These are phyloP conservation scores for Rhizomucor miehei DNA, from an alignment of 371 early-diverging fungal species.

Conservation along the genomic window DNA sequence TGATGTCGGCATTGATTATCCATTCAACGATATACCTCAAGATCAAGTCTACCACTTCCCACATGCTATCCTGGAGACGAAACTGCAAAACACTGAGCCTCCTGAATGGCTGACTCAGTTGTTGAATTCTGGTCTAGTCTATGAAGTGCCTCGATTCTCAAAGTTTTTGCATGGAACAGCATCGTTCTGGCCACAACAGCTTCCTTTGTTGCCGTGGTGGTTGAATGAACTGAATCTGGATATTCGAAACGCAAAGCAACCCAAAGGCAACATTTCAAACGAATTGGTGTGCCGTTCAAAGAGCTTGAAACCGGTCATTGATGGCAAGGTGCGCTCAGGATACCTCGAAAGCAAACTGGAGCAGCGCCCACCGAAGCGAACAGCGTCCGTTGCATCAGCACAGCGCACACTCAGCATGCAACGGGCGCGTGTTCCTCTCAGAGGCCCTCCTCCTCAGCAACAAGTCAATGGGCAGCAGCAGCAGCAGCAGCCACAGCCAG, in stretches of 20 bases:
- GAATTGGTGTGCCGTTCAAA: constrained; percentile 6
- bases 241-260: constrained; percentile 28
- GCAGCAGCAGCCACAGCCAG: background rate
- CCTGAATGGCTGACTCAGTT: constrained; percentile 91
- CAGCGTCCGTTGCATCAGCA: constrained; percentile 4
- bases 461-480: background rate
- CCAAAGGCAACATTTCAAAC: background rate
- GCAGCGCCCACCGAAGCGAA: background rate
- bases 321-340: constrained; percentile 34
- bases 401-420: too few relatives aligned
- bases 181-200: constrained; percentile 9
- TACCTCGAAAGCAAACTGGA: constrained; percentile 41
- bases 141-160: constrained; percentile 94
- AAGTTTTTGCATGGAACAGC: constrained; percentile 93
- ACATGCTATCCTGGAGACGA: constrained; percentile 6
- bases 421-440: too few relatives aligned
- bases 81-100: constrained; percentile 72
- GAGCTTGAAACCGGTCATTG: constrained; percentile 26
- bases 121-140: constrained; percentile 80
- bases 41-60: constrained; percentile 41
- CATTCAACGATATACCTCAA: constrained; percentile 49
- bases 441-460: background rate
- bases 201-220: constrained; percentile 27
- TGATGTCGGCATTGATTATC: constrained; percentile 81
- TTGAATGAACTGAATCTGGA: constrained; percentile 37